Conservation (phyloP, 1,284 basidiomycete species). For the Marasmius fiardii region DNA sequence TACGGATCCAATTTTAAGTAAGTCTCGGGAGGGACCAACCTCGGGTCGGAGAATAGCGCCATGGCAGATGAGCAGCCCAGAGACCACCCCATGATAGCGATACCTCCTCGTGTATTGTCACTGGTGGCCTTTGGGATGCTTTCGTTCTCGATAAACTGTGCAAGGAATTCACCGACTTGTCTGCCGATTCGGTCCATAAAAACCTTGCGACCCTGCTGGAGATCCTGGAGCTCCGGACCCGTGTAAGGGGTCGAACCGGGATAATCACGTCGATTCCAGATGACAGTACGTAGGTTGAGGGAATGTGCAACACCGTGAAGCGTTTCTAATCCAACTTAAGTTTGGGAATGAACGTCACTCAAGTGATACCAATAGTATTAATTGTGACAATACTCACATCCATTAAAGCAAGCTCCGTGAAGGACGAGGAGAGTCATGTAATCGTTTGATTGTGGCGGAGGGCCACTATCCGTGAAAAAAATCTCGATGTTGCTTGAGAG, state of each 20-base stretch:
- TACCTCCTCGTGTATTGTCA: slow-evolving; percentile 23
- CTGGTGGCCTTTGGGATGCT: slow-evolving; percentile 20
- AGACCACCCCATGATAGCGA: slow-evolving; percentile 32
- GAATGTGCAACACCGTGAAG: slow-evolving; percentile 18
- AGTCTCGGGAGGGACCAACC: slow-evolving; percentile 17
- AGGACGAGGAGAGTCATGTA: slow-evolving; percentile 19
- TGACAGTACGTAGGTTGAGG: slow-evolving; percentile 26
- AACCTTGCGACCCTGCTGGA: slow-evolving; percentile 19
- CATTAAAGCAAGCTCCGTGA: slow-evolving; percentile 18
- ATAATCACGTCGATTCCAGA: slow-evolving; percentile 29
- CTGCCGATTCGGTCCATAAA: slow-evolving; percentile 25
- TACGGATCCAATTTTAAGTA: slow-evolving; percentile 24
- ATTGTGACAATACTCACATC: slow-evolving; percentile 10
- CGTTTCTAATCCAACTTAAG: slow-evolving; percentile 23
- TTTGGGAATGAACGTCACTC: neutral
- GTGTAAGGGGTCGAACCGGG: slow-evolving; percentile 29
- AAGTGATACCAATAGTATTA: neutral
- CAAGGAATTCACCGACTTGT: slow-evolving; percentile 23
- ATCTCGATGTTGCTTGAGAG: slow-evolving; percentile 4
- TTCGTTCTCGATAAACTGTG: slow-evolving; percentile 22
- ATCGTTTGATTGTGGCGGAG: slow-evolving; percentile 10
- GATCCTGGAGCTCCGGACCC: slow-evolving; percentile 26
- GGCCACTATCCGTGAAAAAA: slow-evolving; percentile 17
- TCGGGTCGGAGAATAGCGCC: slow-evolving; percentile 22
- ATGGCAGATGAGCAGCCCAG: slow-evolving; percentile 23